Conservation (phyloP, 768 basidiomycete genomes). For the Auricularia auricula-judae region DNA sequence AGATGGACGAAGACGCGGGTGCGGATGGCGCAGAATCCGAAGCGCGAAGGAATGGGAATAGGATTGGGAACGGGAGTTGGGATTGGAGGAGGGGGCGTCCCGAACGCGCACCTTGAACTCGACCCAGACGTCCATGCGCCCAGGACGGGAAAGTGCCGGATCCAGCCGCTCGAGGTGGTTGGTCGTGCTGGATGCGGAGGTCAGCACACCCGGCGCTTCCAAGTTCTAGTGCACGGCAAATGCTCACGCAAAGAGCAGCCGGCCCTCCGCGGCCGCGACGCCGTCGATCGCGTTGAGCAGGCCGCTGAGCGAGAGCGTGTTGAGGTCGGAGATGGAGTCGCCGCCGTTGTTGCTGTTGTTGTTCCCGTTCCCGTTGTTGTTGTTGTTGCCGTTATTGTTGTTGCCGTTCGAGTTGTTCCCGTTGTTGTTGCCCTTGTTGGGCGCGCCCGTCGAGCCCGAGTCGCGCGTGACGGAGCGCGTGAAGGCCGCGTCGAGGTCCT, state of each 20-base stretch:
- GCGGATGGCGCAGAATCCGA: neutral
- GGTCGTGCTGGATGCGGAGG: slow-evolving; percentile 34
- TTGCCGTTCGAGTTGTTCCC: slow-evolving; percentile 23
- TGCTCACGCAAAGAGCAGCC: slow-evolving; percentile 65
- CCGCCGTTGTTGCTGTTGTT: slow-evolving; percentile 15
- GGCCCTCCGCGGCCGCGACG: slow-evolving; percentile 77
- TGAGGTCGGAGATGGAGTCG: slow-evolving; percentile 50
- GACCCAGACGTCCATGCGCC: slow-evolving; percentile 75
- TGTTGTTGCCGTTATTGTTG: slow-evolving; percentile 28
- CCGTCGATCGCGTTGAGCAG: slow-evolving; percentile 79
- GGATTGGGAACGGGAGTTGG: no score
- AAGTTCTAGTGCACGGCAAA: neutral
- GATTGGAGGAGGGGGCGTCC: neutral
- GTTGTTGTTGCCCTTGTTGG: slow-evolving; percentile 16
- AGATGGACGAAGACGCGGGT: neutral
- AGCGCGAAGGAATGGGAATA: neutral
- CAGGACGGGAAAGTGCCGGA: slow-evolving; percentile 83
- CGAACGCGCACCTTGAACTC: slow-evolving; percentile 43
- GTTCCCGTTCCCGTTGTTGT: slow-evolving; percentile 38
- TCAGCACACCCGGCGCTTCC: neutral
- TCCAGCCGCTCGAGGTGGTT: slow-evolving; percentile 89
- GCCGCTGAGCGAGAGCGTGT: slow-evolving; percentile 72
- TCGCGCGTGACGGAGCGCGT: slow-evolving; percentile 64
- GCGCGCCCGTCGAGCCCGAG: slow-evolving; percentile 23
- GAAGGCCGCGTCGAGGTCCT: slow-evolving; percentile 87